phyloP scores from a whole-genome alignment of 2,329 filamentous ascomycete genomes.

The Colletotrichum filicis region DNA sequence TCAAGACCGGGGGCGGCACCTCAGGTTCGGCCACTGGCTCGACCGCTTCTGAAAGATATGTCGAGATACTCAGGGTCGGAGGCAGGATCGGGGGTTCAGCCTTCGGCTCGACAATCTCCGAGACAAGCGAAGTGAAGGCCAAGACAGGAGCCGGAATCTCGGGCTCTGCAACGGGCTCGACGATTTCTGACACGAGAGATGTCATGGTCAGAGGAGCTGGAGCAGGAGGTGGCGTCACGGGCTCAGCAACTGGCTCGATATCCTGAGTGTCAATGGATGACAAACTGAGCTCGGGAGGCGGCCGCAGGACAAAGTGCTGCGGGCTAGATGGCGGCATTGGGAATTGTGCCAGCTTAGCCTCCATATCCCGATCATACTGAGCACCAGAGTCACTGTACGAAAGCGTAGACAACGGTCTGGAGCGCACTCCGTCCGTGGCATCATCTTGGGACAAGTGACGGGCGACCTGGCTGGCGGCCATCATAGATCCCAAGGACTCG shows the following conservation, averaged over 20 bases:
- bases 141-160: slow-evolving; percentile 39
- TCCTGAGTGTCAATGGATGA: slow-evolving; percentile 57
- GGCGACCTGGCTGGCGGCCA: slow-evolving; percentile 40
- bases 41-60: slow-evolving; percentile 47
- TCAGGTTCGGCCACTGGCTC: slow-evolving; percentile 49
- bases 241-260: slow-evolving; percentile 55
- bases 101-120: slow-evolving; percentile 54
- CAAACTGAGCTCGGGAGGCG: slow-evolving; percentile 51
- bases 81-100: slow-evolving; percentile 38
- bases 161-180: slow-evolving; percentile 48
- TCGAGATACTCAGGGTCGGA: slow-evolving; percentile 49
- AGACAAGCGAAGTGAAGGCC: slow-evolving; percentile 52
- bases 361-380: slow-evolving; percentile 62
- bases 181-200: slow-evolving; percentile 43
- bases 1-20: slow-evolving; percentile 31
- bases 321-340: slow-evolving; percentile 62
- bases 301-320: slow-evolving; percentile 42
- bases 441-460: slow-evolving; percentile 35
- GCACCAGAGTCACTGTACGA: slow-evolving; percentile 65
- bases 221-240: slow-evolving; percentile 43
- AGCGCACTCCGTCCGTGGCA: slow-evolving; percentile 40
- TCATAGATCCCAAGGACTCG: slow-evolving; percentile 54
- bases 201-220: slow-evolving; percentile 47
- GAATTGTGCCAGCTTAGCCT: slow-evolving; percentile 64
- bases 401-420: slow-evolving; percentile 57